Evolutionary conservation across 2,329 filamentous ascomycete genomes (phyloP), one percentile per base, ranked within the genome.

Genomic region (Aspergillus felis): DNA sequence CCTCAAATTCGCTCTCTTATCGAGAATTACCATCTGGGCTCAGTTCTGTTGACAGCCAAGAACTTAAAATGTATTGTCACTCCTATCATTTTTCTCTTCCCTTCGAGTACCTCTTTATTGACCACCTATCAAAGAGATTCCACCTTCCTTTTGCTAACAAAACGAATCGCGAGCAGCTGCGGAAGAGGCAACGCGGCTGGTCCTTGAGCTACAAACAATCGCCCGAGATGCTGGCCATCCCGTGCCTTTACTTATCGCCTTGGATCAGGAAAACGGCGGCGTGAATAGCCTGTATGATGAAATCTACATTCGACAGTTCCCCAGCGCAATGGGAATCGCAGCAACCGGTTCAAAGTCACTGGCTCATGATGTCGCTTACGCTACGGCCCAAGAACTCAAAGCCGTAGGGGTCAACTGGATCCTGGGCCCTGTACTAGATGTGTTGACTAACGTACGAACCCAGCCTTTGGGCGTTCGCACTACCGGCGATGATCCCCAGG

Each of bases 241-340:
- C 3, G 88, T 93, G 2, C 94, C 94, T 2, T 79, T 99, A 20
- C 81, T 95, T 55, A 97, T 99, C 66, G 92, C 90, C 42, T 80
- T 97, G 41, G 94, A 97, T 71, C 94, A 99, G 72, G 94, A 99
- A 74, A 97, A 99, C 85, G 94, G 94, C 62, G 92, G 93, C 3
- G 93, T 97, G 73, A 97, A 97, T 78, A 96, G 91, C 76, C 83
- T 97, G 2, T 97, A 95, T 69, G 93, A 97, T 72, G 92, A 96
- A 66, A 91, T 94, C 68, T 94, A 92, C 71, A 93, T 97, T 65
- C 92, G 91, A 64, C 94, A 97, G 72, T 99, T 96, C 66, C 94
- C 94, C 8, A 96, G 92, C 69, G 90, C 93, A 61, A 97, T 99
- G 93, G 93, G 92, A 12, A 83, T 97, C 59, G 92, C 93, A n/a